These are phyloP conservation scores for Neurospora cerealis DNA, from an alignment of 495 filamentous ascomycete genomes.

Conservation along the genomic window DNA sequence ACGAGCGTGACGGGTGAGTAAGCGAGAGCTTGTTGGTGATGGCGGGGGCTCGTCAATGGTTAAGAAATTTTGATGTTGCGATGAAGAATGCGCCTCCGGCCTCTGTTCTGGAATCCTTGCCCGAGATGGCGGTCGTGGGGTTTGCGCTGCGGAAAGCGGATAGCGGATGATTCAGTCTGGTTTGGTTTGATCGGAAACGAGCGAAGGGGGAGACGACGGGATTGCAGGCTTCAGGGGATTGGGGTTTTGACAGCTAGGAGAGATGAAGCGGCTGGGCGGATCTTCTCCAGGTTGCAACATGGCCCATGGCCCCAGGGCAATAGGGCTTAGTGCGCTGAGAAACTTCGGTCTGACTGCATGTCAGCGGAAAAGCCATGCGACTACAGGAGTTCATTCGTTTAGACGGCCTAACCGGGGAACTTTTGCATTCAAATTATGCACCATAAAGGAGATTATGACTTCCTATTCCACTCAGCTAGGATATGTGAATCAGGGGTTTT, in stretches of 20 bases:
- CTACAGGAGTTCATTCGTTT: background rate
- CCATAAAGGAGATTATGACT: background rate
- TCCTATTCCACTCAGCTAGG: background rate
- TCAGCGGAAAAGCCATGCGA: background rate
- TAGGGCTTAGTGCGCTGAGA: background rate
- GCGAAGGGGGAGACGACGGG: conserved; percentile 12
- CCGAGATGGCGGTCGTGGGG: conserved; percentile 19
- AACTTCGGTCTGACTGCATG: background rate
- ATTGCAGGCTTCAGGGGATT: background rate
- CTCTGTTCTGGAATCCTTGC: conserved; percentile 16
- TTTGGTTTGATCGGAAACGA: conserved; percentile 6
- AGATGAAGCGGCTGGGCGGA: background rate
- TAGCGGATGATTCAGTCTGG: conserved; percentile 14
- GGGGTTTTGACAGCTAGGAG: background rate
- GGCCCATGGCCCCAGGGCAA: background rate
- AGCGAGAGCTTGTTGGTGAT: conserved; percentile 10
- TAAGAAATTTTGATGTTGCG: conserved; percentile 13
- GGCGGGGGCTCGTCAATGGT: conserved; percentile 18
- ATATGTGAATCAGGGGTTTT: background rate
- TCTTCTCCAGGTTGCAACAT: background rate
- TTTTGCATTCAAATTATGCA: background rate
- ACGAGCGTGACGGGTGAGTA: conserved; percentile 9
- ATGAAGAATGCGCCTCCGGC: conserved; percentile 16
- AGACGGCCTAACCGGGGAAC: background rate
- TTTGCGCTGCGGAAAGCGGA: conserved; percentile 1